A percentile compares a stretch with the other conserved stretches of the same genome.
Evolutionary conservation across 306 rosid genomes (phyloP).

Genomic region (Arachis hypogaea): DNA sequence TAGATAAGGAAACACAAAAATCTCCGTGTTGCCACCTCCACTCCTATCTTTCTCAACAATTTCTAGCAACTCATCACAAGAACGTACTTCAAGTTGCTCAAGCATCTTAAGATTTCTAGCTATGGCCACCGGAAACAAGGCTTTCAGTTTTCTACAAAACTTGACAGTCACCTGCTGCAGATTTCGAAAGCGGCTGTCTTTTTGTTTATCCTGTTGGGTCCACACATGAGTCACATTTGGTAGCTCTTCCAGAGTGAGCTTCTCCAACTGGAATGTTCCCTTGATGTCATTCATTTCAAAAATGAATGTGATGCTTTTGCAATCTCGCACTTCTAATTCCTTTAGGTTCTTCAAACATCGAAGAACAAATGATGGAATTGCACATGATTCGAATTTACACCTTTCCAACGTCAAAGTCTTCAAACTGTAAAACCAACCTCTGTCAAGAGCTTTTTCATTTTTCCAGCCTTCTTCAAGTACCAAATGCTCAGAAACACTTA

Average conservation of each 20-base stretch:
- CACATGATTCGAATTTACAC: not conserved
- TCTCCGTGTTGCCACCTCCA: not conserved
- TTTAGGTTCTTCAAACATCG: not conserved
- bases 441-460: not conserved
- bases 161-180: not conserved
- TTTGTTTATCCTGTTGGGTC: not conserved
- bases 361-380: not conserved
- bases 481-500: not conserved
- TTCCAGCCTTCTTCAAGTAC: not conserved
- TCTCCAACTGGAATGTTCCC: not conserved
- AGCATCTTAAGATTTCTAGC: not conserved
- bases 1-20: not conserved
- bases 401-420: not conserved
- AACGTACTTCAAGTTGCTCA: not conserved
- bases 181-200: not conserved
- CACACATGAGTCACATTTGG: not conserved
- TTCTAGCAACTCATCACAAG: not conserved
- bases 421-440: not conserved
- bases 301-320: not conserved
- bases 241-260: not conserved
- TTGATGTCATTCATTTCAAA: not conserved
- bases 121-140: not conserved
- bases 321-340: not conserved
- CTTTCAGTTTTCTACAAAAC: not conserved
- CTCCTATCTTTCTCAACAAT: not conserved